A percentile compares a stretch with the other conserved stretches of the same genome.
Evolutionary conservation across 352 stramenopile genomes (phyloP).

Genomic region (Globisporangium nodosum): DNA sequence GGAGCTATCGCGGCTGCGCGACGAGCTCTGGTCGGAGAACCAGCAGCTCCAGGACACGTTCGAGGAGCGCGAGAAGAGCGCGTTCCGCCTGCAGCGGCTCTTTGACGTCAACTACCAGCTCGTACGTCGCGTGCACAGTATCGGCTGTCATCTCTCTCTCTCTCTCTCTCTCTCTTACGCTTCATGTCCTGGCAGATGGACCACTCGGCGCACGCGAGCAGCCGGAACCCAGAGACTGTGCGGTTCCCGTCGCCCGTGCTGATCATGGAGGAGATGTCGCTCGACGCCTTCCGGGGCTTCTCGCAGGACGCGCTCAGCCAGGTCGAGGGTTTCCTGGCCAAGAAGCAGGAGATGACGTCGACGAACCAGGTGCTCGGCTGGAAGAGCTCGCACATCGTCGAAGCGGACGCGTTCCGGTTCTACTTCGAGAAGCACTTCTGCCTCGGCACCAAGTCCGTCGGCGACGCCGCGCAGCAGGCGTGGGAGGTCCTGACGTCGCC

Average conservation of each 20-base stretch:
- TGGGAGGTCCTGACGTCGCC: slow-evolving; percentile 45
- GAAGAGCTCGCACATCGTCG: slow-evolving; percentile 42
- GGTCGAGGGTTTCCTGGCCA: slow-evolving; percentile 35
- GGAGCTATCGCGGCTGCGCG: slow-evolving; percentile 36
- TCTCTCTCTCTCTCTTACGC: background rate
- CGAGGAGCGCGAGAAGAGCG: slow-evolving; percentile 47
- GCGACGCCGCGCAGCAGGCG: slow-evolving; percentile 25
- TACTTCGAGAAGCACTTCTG: slow-evolving; percentile 51
- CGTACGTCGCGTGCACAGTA: slow-evolving; percentile 6
- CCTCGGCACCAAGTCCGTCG: slow-evolving; percentile 11
- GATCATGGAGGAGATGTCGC: slow-evolving; percentile 58
- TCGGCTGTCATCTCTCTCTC: background rate
- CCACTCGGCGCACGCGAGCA: slow-evolving; percentile 33
- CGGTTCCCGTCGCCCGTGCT: slow-evolving; percentile 33
- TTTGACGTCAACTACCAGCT: slow-evolving; percentile 59
- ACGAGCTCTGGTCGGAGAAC: slow-evolving; percentile 48
- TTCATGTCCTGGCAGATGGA: slow-evolving; percentile 23
- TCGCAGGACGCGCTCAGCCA: slow-evolving; percentile 32
- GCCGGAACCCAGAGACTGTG: slow-evolving; percentile 21
- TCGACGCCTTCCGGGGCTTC: slow-evolving; percentile 41
- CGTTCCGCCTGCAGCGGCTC: slow-evolving; percentile 43
- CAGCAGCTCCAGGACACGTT: slow-evolving; percentile 46
- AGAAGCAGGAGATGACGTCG: slow-evolving; percentile 38
- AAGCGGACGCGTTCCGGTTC: slow-evolving; percentile 43
- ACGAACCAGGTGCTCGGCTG: slow-evolving; percentile 43